These are phyloP conservation scores for Rauvolfia tetraphylla DNA, from an alignment of 257 asterid genomes.

Conservation along the genomic window DNA sequence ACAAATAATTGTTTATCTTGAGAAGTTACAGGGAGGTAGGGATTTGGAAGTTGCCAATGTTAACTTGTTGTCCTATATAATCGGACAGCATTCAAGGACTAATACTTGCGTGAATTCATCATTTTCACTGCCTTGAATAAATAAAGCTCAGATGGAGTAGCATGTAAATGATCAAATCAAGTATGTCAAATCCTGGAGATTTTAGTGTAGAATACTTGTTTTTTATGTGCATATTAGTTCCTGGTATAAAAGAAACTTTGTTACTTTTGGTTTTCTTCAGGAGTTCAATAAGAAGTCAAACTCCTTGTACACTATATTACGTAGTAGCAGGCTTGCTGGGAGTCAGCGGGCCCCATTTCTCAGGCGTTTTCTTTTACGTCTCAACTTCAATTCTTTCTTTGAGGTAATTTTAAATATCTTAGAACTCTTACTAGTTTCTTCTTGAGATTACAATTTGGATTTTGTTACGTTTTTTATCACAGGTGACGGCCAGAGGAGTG, in stretches of 20 bases:
- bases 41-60: not conserved
- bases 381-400: constrained; percentile 87
- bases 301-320: constrained; percentile 89
- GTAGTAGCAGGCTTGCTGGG: constrained; percentile 96
- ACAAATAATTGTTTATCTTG: not conserved
- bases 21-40: not conserved
- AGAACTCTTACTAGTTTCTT: not conserved
- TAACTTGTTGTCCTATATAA: not conserved
- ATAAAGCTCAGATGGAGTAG: not conserved
- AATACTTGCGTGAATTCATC: not conserved
- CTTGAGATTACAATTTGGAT: constrained; percentile 4
- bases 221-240: not conserved
- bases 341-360: constrained; percentile 99
- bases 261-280: constrained; percentile 35
- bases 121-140: not conserved
- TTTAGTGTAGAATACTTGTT: not conserved
- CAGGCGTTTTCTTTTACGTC: constrained; percentile 93
- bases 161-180: not conserved
- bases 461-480: constrained; percentile 18
- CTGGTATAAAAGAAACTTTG: not conserved
- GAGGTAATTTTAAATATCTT: constrained; percentile 49
- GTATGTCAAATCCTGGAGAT: not conserved
- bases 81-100: not conserved
- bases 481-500: constrained; percentile 97
- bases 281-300: constrained; percentile 93